Base-by-base conservation (phyloP, 2,329 filamentous ascomycete genomes). In the Penicillium fuscoglaucum region DNA sequence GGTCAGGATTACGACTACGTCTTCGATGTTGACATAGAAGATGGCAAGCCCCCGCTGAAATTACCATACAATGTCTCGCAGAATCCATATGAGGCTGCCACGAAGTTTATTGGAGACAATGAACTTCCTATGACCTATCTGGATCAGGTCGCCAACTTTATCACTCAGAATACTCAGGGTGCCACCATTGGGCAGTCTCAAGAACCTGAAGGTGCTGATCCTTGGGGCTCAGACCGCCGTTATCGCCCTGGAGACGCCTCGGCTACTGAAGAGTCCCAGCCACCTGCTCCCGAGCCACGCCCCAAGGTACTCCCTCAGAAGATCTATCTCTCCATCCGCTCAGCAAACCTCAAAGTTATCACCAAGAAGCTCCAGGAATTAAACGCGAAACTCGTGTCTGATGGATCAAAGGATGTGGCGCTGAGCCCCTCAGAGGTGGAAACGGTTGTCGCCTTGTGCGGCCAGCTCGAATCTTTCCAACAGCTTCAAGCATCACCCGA, bases 1-100 rank as follows among this genome's bases (percentile, higher is more conserved):
- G 93, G 93, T 33, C 86, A 96, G 71, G 90, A 93, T 61, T 99
- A 96, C 73, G 95, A 99, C 72, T 97, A 89, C 69, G 93, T 99
- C 9, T 98, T 98, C 66, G 93, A 97, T 70, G 93, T 97, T 28
- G 93, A 96, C 68, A 96, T 97, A 61, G 91, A 96, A 72, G 93
- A 97, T 69, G 93, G 92, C 52, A 93, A 96, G 70, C 93, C 93
- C 13, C 87, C 93, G 0, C 80, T 98, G 46, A 97, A 97, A 75
- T 82, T 98, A n/a, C 92, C 93, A 0, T 98, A 90, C 77, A 97
- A 98, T 72, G 82, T 93, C 13, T 91, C 90, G 1, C 89, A 97
- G 71, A 97, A 97, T 66, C 91, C 92, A 0, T 98, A 96, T 73
- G 90, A 96, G 67, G 88, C 89, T 2, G 93, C 95, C 0, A 91